phyloP scores from a whole-genome alignment of 352 stramenopile genomes.

The Globisporangium lucens region DNA sequence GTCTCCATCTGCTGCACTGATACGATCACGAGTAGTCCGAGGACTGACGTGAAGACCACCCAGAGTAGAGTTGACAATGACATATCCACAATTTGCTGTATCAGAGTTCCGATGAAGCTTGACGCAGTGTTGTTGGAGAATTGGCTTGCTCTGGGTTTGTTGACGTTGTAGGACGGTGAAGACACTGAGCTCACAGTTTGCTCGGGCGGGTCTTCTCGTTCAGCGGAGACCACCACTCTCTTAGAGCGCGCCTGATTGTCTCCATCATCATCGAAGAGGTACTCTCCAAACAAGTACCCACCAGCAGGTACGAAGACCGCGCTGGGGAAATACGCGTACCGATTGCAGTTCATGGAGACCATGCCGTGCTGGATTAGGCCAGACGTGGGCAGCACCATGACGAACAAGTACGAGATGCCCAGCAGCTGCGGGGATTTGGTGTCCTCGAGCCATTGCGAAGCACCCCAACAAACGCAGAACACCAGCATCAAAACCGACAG shows the following conservation, averaged over 20 bases:
- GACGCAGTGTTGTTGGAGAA: not conserved
- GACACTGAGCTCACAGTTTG: not conserved
- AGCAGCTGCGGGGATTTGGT: not conserved
- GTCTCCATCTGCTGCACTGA: not conserved
- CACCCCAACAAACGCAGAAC: not conserved
- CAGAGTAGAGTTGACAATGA: not conserved
- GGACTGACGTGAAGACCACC: not conserved
- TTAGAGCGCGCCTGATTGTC: not conserved
- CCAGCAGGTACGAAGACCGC: not conserved
- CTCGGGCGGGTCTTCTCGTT: not conserved
- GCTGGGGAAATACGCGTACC: not conserved
- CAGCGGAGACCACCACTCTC: not conserved
- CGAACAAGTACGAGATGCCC: not conserved
- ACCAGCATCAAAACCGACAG: conserved; percentile 23
- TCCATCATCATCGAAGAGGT: not conserved
- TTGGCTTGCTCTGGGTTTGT: not conserved
- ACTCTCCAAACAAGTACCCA: not conserved
- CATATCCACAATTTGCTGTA: not conserved
- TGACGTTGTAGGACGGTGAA: not conserved
- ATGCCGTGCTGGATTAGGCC: not conserved
- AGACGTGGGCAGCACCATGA: not conserved
- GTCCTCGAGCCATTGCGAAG: not conserved
- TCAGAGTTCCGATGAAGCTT: not conserved
- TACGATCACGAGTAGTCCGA: not conserved
- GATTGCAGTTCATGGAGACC: not conserved